Base-by-base conservation (phyloP, 1,284 basidiomycete genomes). In the Rhizoctonia solani region DNA sequence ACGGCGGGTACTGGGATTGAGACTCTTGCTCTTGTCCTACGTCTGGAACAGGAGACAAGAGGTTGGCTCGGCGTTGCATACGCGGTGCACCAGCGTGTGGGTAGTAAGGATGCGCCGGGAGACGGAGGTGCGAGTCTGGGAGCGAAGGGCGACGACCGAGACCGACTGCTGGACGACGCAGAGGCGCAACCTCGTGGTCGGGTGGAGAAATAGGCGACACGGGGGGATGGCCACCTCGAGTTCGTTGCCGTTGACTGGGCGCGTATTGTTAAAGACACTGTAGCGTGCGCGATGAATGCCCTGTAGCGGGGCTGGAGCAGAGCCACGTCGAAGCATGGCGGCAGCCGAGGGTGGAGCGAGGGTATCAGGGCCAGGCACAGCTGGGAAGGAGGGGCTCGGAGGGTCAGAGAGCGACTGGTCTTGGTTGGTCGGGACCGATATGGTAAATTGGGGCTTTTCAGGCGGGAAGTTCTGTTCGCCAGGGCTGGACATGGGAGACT, bases 401-500 rank as follows among this genome's bases (percentile, higher is more conserved):
- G 55, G 56, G 29, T 59, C 69, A 21, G 69, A 67, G 55, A 50
- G 53, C 42, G 69, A 59, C 39, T 32, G 67, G 54, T 23, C 42
- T 16, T 29, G 52, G 59, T 44, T 19, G 14, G 37, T 25, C 8
- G 34, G 39, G 11, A 56, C 49, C 16, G 44, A 39, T 25, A 59
- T 61, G 46, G 66, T 59, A 27, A 54, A 56, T 39, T 49, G 54
- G 39, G 68, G 56, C 56, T 53, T 54, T n/a, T n/a, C n/a, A n/a
- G n/a, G n/a, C n/a, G n/a, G n/a, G n/a, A n/a, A n/a, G n/a, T n/a
- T n/a, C n/a, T n/a, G n/a, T n/a, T 44, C 53, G 44, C 54, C 63
- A 1, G 46, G 54, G 37, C 49, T 67, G 30, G 69, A 54, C 8
- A 30, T 19, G n/a, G 55, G 32, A 21, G 53, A 50, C 30, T 44